Evolutionary conservation across 768 basidiomycete genomes (phyloP), one percentile per base, ranked within the genome.

Genomic region (Pleurotus platypus): DNA sequence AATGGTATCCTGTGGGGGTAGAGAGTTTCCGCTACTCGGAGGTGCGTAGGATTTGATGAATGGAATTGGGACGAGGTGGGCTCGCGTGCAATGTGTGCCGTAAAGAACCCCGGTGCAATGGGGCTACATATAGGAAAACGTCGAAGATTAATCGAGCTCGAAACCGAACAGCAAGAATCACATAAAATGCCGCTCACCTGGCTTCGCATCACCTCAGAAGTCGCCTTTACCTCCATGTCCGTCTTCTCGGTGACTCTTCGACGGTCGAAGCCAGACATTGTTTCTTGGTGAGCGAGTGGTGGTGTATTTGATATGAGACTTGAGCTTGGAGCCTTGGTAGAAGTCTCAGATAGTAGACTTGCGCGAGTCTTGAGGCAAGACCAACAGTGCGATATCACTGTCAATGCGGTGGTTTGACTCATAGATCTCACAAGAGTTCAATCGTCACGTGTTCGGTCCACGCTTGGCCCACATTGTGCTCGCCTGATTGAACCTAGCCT

Each of bases 241-340:
- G 51, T 53, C 42, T 53, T 53, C 22, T 53, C 51, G n/a, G 51
- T 53, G 15, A 53, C 51, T 30, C 51, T 35, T 11, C 51, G 51
- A 42, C 51, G 51, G 39, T 53, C 51, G 38, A 53, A 53, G 13
- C 51, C 51, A 53, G 55, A 56, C 43, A 56, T 51, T 54, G 13
- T 49, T 2, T 35, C 7, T 35, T 8, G 30, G 7, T 35, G 30
- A 35, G 7, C 9, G 30, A 27, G 27, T 5, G 27, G 30, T 8
- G 30, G 30, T 8, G 30, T 35, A 35, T 11, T 35, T 8, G 30
- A 8, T 35, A 35, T 35, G 30, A 35, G 7, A 35, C 30, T 8
- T 9, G 27, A 30, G 27, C 27, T 30, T 30, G 30, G 7, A 8
- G 8, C 7, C 1, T 35, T 35, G 30, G 30, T 11, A 8, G 7